phyloP scores from a whole-genome alignment of 306 rosid genomes.

The Carpinus fangiana region DNA sequence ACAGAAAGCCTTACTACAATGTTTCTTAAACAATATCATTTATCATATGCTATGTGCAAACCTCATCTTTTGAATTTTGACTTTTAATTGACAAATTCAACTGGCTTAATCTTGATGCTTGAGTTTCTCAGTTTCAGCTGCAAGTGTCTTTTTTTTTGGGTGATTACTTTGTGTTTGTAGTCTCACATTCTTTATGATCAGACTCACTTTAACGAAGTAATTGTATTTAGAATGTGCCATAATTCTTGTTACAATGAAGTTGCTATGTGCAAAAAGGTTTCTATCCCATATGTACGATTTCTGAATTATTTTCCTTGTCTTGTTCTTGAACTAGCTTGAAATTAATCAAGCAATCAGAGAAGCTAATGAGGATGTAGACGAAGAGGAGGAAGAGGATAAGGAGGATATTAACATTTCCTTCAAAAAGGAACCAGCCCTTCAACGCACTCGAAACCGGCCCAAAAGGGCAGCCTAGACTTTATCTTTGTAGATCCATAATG shows the following conservation, averaged over 20 bases:
- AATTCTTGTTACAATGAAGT: constrained; percentile 17
- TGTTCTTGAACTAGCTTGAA: constrained; percentile 61
- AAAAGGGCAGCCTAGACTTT: constrained; percentile 58
- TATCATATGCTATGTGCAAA: too few relatives aligned
- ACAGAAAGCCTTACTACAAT: too few relatives aligned
- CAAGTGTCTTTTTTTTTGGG: background rate
- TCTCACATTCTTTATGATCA: background rate
- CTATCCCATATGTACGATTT: background rate
- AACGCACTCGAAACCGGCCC: constrained; percentile 78
- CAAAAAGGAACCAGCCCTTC: constrained; percentile 58
- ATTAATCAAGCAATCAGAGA: constrained; percentile 71
- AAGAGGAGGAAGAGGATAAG: constrained; percentile 22
- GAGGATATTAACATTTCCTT: constrained; percentile 28
- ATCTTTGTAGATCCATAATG: constrained; percentile 1
- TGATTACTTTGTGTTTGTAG: background rate
- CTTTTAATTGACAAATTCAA: too few relatives aligned
- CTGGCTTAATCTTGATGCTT: too few relatives aligned
- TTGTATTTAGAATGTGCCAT: constrained; percentile 2
- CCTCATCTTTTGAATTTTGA: too few relatives aligned
- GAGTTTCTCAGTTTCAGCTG: background rate
- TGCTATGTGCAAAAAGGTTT: constrained; percentile 3
- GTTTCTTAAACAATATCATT: too few relatives aligned
- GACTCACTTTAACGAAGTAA: background rate
- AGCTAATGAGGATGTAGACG: constrained; percentile 39
- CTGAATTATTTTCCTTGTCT: background rate